Conservation (phyloP, 805 yeast species). For the Kodamaea laetipori region DNA sequence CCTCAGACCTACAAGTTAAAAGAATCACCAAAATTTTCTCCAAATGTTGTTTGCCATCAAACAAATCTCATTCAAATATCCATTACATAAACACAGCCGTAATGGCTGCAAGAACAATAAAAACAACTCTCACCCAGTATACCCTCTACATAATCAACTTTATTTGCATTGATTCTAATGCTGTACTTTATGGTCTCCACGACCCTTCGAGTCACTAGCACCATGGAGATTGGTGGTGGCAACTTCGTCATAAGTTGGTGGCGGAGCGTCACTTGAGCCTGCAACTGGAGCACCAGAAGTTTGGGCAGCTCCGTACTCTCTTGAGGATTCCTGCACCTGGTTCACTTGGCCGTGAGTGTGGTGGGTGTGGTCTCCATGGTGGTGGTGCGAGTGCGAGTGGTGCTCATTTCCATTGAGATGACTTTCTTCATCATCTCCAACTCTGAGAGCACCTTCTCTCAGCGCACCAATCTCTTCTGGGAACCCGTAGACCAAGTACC, state of each 20-base stretch:
- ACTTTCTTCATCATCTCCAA: constrained; percentile 22
- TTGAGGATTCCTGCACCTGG: constrained; percentile 4
- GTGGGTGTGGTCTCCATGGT: constrained; percentile 5
- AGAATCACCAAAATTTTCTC: too few species aligned
- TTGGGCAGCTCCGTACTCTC: neutral
- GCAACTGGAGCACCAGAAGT: neutral
- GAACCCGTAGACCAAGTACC: constrained; percentile 17
- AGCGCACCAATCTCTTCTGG: constrained; percentile 8
- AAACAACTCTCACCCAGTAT: too few species aligned
- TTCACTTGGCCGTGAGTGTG: neutral
- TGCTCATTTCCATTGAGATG: neutral
- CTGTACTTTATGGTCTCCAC: constrained; percentile 38
- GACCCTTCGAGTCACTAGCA: constrained; percentile 15
- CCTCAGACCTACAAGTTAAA: too few species aligned
- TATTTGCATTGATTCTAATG: too few species aligned
- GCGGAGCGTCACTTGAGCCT: constrained; percentile 20
- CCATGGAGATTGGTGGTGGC: constrained; percentile 15
- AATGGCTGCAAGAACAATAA: too few species aligned
- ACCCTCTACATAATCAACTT: too few species aligned
- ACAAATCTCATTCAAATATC: too few species aligned
- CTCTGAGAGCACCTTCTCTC: constrained; percentile 23
- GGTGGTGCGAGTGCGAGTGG: neutral
- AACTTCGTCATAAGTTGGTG: constrained; percentile 31
- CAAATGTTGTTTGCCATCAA: too few species aligned
- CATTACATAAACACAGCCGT: too few species aligned